These are phyloP conservation scores for Hypoxylon perforatum DNA, from an alignment of 495 filamentous ascomycete genomes.

Conservation along the genomic window DNA sequence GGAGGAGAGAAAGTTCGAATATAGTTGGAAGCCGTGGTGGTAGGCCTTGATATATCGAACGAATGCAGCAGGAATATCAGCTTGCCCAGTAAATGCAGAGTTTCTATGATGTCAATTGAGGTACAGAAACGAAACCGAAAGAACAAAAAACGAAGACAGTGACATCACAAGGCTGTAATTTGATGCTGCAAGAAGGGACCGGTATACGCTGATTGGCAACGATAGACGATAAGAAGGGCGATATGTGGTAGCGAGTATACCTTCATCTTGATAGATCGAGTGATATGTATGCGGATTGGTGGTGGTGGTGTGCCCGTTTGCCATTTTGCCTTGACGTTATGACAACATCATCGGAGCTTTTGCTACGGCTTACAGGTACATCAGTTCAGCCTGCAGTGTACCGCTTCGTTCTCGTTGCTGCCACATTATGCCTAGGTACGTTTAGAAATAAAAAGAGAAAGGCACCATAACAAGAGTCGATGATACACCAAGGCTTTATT, in stretches of 20 bases:
- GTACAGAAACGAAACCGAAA: conserved; percentile 5
- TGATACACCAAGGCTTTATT: no score
- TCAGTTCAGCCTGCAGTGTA: no score
- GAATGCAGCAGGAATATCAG: not conserved
- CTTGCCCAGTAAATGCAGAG: not conserved
- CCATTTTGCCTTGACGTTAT: conserved; percentile 22
- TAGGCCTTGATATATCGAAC: conserved; percentile 24
- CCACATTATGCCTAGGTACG: not conserved
- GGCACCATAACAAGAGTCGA: no score
- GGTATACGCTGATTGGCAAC: not conserved
- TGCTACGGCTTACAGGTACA: not conserved
- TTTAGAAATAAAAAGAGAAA: no score
- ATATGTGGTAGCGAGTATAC: not conserved
- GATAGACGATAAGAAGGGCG: not conserved
- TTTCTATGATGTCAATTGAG: conserved; percentile 29
- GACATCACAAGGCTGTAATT: conserved; percentile 18
- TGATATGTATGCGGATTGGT: not conserved
- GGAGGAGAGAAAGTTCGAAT: not conserved
- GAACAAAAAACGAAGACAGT: not conserved
- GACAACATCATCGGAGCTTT: conserved; percentile 22
- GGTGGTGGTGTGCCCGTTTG: not conserved
- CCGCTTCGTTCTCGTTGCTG: not conserved
- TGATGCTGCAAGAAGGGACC: conserved; percentile 1
- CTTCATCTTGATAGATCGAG: conserved; percentile 4
- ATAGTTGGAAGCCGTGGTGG: not conserved